These are phyloP conservation scores for Fusarium coffeatum DNA, from an alignment of 2,329 filamentous ascomycete genomes.

Conservation along the genomic window DNA sequence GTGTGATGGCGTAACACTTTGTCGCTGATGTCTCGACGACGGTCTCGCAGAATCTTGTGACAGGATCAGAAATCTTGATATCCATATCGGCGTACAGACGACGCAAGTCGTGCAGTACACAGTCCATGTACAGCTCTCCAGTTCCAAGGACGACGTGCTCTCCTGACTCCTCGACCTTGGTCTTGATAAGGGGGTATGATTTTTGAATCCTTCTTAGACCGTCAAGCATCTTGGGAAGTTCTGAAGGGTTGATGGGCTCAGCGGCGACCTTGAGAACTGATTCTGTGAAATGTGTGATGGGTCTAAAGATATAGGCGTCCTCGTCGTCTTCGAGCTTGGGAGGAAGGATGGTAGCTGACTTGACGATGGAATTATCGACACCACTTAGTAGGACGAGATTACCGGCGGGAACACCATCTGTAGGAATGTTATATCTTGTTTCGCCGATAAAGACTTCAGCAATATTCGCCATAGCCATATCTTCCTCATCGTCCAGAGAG, in stretches of 20 bases:
- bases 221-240: conserved; percentile 98
- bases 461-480: conserved; percentile 90
- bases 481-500: conserved; percentile 96
- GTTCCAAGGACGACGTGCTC: conserved; percentile 96
- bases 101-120: conserved; percentile 93
- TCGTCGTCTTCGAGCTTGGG: conserved; percentile 85
- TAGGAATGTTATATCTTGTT: conserved; percentile 91
- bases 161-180: conserved; percentile 97
- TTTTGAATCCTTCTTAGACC: conserved; percentile 97
- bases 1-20: conserved; percentile 96
- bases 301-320: conserved; percentile 94
- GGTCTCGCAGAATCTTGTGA: conserved; percentile 97
- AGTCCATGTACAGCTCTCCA: conserved; percentile 99
- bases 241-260: conserved; percentile 97
- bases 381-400: conserved; percentile 93
- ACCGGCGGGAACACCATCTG: conserved; percentile 91
- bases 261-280: conserved; percentile 98
- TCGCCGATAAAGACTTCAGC: conserved; percentile 90
- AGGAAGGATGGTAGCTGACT: conserved; percentile 90
- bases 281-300: conserved; percentile 93
- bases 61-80: conserved; percentile 97
- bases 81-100: conserved; percentile 98
- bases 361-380: conserved; percentile 97
- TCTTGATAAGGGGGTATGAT: conserved; percentile 93
- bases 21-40: conserved; percentile 97